phyloP scores from a whole-genome alignment of 2,329 filamentous ascomycete species.

The Madurella fahalii region DNA sequence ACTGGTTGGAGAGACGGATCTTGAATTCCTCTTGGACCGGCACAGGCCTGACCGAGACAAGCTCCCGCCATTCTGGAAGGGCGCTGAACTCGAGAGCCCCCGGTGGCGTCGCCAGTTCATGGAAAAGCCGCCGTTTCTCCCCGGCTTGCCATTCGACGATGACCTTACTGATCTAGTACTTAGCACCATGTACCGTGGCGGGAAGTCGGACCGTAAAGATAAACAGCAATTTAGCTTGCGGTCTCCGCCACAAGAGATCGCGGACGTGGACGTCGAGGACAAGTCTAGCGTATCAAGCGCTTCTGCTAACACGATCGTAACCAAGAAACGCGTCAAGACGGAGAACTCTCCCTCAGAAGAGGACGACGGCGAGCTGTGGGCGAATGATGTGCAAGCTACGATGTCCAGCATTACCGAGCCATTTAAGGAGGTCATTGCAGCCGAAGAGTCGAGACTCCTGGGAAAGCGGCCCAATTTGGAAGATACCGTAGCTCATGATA shows the following conservation, averaged over 20 bases:
- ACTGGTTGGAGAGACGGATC: background rate
- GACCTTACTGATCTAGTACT: constrained; percentile 13
- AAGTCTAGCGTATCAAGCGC: background rate
- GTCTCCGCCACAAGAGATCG: too few species aligned
- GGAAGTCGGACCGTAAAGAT: background rate
- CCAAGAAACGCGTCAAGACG: background rate
- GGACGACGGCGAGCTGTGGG: background rate
- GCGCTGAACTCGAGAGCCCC: background rate
- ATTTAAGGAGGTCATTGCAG: background rate
- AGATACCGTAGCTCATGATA: background rate
- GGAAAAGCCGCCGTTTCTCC: background rate
- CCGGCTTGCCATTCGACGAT: constrained; percentile 4
- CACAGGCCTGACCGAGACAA: background rate
- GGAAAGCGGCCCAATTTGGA: background rate
- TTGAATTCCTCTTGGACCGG: constrained; percentile 7
- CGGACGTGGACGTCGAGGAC: background rate
- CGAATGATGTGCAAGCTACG: background rate
- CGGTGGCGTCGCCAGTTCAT: constrained; percentile 1
- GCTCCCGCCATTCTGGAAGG: constrained; percentile 6
- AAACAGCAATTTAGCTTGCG: background rate
- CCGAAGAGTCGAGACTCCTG: background rate
- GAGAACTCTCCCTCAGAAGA: background rate
- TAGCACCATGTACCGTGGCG: background rate
- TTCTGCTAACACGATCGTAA: background rate
- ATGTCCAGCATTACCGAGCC: constrained; percentile 1